Evolutionary conservation across 495 filamentous ascomycete species (phyloP), one percentile per base, ranked within the genome.

Genomic region (Aspergillus sparsus): DNA sequence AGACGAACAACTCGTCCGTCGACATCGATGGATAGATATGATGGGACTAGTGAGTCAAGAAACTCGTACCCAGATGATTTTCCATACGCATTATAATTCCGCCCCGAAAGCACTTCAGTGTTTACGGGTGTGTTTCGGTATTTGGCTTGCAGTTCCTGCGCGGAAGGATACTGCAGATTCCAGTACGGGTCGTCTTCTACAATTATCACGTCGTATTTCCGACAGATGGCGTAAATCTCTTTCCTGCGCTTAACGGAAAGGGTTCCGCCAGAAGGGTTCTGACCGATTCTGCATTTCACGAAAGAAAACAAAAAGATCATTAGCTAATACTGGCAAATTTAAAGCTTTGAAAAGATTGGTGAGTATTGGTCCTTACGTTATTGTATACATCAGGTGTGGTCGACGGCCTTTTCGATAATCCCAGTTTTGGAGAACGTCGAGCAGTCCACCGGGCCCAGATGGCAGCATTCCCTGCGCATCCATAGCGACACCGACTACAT

Each of bases 121-220:
- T 60, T 55, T 11, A 62, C 62, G 61, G 50, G 71, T 52, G 41
- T 55, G 16, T 71, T 70, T n/a, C 78, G 76, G 50, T 71, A 68
- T 49, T 64, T 57, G 15, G 73, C 68, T 57, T 77, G 69, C 53
- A 61, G 52, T 27, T 62, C 59, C 37, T 79, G 76, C 5, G 86
- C 86, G 3, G 87, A 90, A 2, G 90, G 90, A 64, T 83, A 97
- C 67, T 97, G 93, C 11, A 98, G 82, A 68, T 94, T 93, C 90
- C 92, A 98, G 75, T 98, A 98, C 3, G 93, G 93, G 57, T 96
- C 92, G 68, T 98, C 93, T 74, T 98, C 93, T 63, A 95, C 77
- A 61, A 97, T 96, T 66, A 97, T 84, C 58, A 98, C 85, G 71
- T 98, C 92, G 72, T 91, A 94, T 65, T 85, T 84, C 63, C 83